phyloP scores from a whole-genome alignment of 192 early-diverging fungal genomes.

The Linnemannia hyalina region DNA sequence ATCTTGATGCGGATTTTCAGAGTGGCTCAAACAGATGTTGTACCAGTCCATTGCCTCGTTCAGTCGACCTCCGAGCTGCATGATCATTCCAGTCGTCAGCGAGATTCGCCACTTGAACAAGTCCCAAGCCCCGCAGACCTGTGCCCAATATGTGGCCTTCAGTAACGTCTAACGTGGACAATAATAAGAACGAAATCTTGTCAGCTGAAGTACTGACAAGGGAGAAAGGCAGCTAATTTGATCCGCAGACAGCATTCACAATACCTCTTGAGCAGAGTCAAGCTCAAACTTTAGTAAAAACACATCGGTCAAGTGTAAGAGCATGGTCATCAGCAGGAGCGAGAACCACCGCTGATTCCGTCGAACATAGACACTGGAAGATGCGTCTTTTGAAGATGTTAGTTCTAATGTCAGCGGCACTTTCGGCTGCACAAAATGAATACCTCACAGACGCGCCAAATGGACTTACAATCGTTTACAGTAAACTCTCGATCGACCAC shows the following conservation, averaged over 20 bases:
- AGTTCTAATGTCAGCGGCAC: neutral
- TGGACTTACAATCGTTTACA: conserved; percentile 38
- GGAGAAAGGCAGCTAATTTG: neutral
- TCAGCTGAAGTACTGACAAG: too few species aligned
- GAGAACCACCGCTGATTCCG: conserved; percentile 50
- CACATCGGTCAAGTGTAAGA: conserved; percentile 39
- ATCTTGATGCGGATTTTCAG: conserved; percentile 17
- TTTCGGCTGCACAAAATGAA: neutral
- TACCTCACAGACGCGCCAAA: neutral
- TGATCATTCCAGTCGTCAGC: conserved; percentile 40
- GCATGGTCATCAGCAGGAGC: conserved; percentile 45
- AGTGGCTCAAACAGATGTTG: conserved; percentile 35
- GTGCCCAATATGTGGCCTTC: conserved; percentile 41
- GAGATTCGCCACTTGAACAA: conserved; percentile 37
- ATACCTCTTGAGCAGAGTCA: conserved; percentile 40
- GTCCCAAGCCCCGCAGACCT: conserved; percentile 31
- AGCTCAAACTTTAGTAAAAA: conserved; percentile 43
- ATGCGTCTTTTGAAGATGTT: conserved; percentile 18
- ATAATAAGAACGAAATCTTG: too few species aligned
- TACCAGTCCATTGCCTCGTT: conserved; percentile 49
- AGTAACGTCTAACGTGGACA: conserved; percentile 28
- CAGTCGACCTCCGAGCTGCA: conserved; percentile 39
- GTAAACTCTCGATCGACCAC: conserved; percentile 48
- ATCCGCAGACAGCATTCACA: neutral
- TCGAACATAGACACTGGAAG: conserved; percentile 21